Evolutionary conservation across 306 rosid genomes (phyloP), one percentile per base, ranked within the genome.

Genomic region (Herpetospermum pedunculosum): DNA sequence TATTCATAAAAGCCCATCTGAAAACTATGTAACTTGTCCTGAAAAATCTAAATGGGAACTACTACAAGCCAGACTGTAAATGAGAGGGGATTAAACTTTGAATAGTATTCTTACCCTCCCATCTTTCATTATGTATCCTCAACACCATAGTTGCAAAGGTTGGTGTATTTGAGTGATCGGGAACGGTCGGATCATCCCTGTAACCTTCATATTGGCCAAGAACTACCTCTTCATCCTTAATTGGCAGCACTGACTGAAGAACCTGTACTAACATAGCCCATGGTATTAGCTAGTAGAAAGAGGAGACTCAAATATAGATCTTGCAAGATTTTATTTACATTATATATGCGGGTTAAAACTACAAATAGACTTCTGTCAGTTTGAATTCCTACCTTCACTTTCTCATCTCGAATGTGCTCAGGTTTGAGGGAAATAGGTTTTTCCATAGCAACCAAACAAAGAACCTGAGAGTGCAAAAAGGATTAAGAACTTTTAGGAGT

Each of bases 151-250:
- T 76, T 76, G 99, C 92, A 83, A 94, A 94, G 77, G 99, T 94
- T 74, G 99, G 99, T 67, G 99, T 94, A 74, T 94, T 94, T 38
- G 99, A 94, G 75, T 87, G 41, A 75, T 91, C 86, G 41, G 97
- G 99, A 83, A 94, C 99, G 1, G 99, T 94, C 59, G 96, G 89
- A 83, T 94, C 97, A 76, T 94, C 97, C 78, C 72, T 89, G 78
- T 94, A 94, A 80, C 99, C 99, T 63, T 91, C 90, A 79, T 94
- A 94, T 82, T 94, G 99, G 75, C 99, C 99, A 43, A 94, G 88
- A 80, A 91, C 89, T 80, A 94, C 86, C 41, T 94, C 99, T 6
- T 91, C 92, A 46, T 89, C 97, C 46, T 81, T 80, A 76, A 94
- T 78, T 63, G 99, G 97, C 75, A 89, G 84, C 58, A 94, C 95